phyloP scores from a whole-genome alignment of 148 eudicot species.

The Chenopodium formosanum region DNA sequence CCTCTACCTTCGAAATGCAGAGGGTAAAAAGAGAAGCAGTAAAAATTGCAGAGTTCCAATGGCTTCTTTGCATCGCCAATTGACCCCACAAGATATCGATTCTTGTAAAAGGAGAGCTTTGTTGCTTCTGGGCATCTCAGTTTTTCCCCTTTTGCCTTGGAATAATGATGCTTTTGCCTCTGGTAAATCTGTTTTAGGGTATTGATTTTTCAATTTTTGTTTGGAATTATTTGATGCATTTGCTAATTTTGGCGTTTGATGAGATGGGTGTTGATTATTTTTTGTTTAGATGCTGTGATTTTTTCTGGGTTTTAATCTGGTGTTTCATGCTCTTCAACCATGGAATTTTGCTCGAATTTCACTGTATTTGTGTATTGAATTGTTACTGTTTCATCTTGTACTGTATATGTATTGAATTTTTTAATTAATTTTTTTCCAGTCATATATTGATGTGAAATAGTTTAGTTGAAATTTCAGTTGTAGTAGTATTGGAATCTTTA shows the following conservation, averaged over 20 bases:
- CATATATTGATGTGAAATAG: neutral
- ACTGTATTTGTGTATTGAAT: neutral
- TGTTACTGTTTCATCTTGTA: neutral
- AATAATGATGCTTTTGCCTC: slow-evolving; percentile 37
- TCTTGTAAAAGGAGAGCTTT: slow-evolving; percentile 50
- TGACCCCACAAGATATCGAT: slow-evolving; percentile 27
- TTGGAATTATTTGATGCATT: neutral
- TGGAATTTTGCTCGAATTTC: neutral
- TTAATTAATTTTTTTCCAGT: neutral
- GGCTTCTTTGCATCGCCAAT: slow-evolving; percentile 38
- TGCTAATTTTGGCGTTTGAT: slow-evolving; percentile 1
- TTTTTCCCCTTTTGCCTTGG: slow-evolving; percentile 53
- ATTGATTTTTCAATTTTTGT: neutral
- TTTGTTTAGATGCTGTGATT: neutral
- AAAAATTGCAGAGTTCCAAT: slow-evolving; percentile 26
- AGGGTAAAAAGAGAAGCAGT: slow-evolving; percentile 24
- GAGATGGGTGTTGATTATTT: slow-evolving; percentile 12
- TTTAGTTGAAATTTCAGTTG: neutral
- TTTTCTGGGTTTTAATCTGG: neutral
- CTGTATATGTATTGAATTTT: neutral
- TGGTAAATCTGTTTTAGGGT: slow-evolving; percentile 27
- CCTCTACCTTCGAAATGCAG: slow-evolving; percentile 38
- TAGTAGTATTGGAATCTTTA: neutral
- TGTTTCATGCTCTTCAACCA: neutral
- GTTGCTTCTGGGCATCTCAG: slow-evolving; percentile 57